Base-by-base conservation (phyloP, 768 basidiomycete genomes). In the Favolaschia claudopus region DNA sequence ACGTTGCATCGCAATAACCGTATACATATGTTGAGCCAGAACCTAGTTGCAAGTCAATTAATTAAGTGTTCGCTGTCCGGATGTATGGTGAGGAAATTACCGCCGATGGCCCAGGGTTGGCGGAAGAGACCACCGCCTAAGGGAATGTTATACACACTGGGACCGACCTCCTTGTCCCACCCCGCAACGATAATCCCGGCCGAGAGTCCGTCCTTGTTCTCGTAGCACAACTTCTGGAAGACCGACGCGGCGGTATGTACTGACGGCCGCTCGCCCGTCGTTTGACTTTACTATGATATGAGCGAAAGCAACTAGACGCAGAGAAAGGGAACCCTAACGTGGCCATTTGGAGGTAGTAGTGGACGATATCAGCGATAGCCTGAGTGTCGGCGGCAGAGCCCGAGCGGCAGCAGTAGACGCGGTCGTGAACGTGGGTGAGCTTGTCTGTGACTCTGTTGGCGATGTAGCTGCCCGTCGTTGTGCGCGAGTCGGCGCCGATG, bases 361-460 rank as follows among this genome's bases (percentile, higher is more conserved):
- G 92, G 12, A 96, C 92, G 13, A 87, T 79, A 72, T 99, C 97
- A 52, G 97, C 96, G 28, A 99, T 82, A 46, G 96, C 95, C 75
- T 97, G 97, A 3, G 97, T 99, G 74, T 99, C 96, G 22, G 96
- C 96, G 42, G 96, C 93, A 65, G 95, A 97, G 46, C 97, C 97
- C 38, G 95, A 97, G 58, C 97, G 91, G 85, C 97, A 99, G 74
- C 97, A 99, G 76, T 99, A 99, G 75, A 99, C 93, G 66, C 95
- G 93, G 77, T 99, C 97, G 74, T 98, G 95, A 66, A 99, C 84
- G 72, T 93, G 86, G 2, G 96, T 97, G 60, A 98, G 85, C 79
- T 99, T 99, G 84, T 99, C 96, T 38, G 96, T 99, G 19, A 99
- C 96, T 75, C 96, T 90, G 75, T 99, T 99, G 73, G 95, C 96